Evolutionary conservation across 1,139 yeast species (phyloP).

Genomic region (Candida tetrigidarum): DNA sequence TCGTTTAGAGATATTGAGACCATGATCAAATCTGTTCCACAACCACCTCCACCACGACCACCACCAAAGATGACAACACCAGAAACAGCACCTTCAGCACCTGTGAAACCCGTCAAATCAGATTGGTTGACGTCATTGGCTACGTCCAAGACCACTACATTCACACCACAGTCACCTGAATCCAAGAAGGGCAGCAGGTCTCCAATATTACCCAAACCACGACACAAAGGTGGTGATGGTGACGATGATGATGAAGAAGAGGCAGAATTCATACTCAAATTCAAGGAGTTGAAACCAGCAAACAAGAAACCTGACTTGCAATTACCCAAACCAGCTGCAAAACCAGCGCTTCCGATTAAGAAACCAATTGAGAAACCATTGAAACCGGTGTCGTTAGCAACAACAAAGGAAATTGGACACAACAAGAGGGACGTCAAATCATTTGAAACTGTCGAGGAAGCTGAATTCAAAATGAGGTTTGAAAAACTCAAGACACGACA

Average conservation of each 20-base stretch:
- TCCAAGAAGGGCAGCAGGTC: constrained; percentile 2
- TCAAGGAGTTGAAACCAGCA: neutral
- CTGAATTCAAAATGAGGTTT: constrained; percentile 10
- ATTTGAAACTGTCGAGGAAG: constrained; percentile 9
- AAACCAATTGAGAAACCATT: constrained; percentile 6
- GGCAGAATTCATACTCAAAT: neutral
- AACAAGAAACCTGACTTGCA: constrained; percentile 9
- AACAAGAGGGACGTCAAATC: neutral
- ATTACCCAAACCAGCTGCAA: constrained; percentile 9
- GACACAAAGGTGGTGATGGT: neutral
- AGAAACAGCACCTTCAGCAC: too few species aligned
- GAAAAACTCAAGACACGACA: constrained; percentile 11
- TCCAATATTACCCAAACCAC: neutral
- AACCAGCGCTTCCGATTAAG: constrained; percentile 7
- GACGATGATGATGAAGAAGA: neutral
- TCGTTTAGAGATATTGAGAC: constrained; percentile 29
- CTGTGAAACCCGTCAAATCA: constrained; percentile 9
- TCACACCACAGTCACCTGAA: constrained; percentile 12
- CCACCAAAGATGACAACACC: too few species aligned
- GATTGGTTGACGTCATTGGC: constrained; percentile 12
- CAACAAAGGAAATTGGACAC: neutral
- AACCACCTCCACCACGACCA: constrained; percentile 11
- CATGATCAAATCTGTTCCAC: constrained; percentile 18
- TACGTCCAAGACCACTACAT: constrained; percentile 9
- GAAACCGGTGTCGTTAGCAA: constrained; percentile 1